Evolutionary conservation across 2,329 filamentous ascomycete genomes (phyloP).

Genomic region (Sclerotinia subarctica): DNA sequence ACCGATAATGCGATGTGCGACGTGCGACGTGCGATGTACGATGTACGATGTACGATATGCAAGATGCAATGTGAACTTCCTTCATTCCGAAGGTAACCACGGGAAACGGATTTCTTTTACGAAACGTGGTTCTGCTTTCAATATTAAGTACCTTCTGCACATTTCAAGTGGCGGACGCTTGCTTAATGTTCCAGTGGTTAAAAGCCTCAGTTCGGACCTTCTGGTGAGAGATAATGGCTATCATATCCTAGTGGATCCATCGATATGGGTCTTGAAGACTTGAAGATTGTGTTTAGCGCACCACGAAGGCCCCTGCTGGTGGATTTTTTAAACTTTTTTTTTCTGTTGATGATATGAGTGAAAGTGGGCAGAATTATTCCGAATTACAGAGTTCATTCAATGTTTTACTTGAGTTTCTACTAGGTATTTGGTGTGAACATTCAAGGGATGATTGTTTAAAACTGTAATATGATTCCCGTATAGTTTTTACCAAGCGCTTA

Average conservation of each 20-base stretch:
- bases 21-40: neutral
- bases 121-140: slow-evolving; percentile 7
- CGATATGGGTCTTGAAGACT: neutral
- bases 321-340: neutral
- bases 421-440: neutral
- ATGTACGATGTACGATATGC: neutral
- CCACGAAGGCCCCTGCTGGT: slow-evolving; percentile 16
- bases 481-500: neutral
- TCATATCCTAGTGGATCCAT: slow-evolving; percentile 4
- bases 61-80: neutral
- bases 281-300: neutral
- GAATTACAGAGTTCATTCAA: neutral
- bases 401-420: neutral
- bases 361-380: neutral
- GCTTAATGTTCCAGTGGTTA: slow-evolving; percentile 8
- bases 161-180: slow-evolving; percentile 7
- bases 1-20: neutral
- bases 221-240: no score
- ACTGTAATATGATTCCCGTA: neutral
- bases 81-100: neutral
- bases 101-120: neutral
- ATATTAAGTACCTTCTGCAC: slow-evolving; percentile 10
- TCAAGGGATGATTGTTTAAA: neutral
- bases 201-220: slow-evolving; percentile 2
- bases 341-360: neutral